Base-by-base conservation (phyloP, 106 monocot genomes). In the Gastrodia elata region DNA sequence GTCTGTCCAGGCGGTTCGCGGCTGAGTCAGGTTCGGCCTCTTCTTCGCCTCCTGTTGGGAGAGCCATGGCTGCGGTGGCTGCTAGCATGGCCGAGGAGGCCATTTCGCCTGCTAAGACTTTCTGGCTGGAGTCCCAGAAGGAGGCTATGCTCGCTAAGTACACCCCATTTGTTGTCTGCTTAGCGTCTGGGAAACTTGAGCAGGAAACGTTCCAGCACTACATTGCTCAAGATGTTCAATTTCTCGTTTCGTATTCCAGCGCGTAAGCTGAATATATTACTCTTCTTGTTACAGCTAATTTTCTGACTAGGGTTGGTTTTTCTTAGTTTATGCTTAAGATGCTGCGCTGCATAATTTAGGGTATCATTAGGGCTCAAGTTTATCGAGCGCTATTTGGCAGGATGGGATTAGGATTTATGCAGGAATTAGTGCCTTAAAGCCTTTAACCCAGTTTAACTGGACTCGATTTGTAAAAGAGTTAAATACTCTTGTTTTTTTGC, bases 141-240 rank as follows among this genome's bases (percentile, higher is more conserved):
- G 91, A 93, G 56, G 83, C 80, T 8, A 69, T 73, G 34, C 77
- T 85, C 64, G 86, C 91, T 4, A 41, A 80, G 2, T 91, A 82
- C 69, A 88, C 88, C 15, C 98, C 98, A 14, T 91, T 98, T 77
- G 38, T 98, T 3, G 88, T 93, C 3, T 81, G 81, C 74, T 71
- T 93, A 42, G 88, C 91, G 18, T 72, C 98, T 0, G 98, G 98
- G 35, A 83, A 71, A 2, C 75, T 98, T 39, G 88, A 91, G 43
- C 24, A 80, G n/a, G 91, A 87, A 25, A 69, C 55, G 4, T 98
- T 98, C 80, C 77, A 81, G 25, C 75, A 71, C 27, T 98, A 83
- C 82, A 80, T 98, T 68, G 79, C 83, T 6, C 93, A 98, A 87
- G 91, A 91, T 39, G 65, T 81, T 15, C 80, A 88, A 73, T 98